Evolutionary conservation across 805 yeast genomes (phyloP), one percentile per base, ranked within the genome.

Genomic region (Isabelozyma rhagii): DNA sequence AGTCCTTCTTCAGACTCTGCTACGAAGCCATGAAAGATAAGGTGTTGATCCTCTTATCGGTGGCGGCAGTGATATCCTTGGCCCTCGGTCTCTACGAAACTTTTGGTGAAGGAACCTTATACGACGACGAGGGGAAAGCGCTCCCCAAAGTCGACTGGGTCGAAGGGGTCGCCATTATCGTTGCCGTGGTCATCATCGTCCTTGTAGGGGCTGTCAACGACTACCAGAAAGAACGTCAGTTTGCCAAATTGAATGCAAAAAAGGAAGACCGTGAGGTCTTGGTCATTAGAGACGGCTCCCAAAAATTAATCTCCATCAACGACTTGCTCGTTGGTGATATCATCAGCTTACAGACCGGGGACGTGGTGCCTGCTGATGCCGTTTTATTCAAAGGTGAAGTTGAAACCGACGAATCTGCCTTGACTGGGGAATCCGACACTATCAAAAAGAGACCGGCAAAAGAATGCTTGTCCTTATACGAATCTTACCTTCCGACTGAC

Each of bases 81-180:
- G 93, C 96, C 0, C 71, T 94, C 45, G 99, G 99, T 0, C 75
- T 94, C 7, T 94, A 94, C 65, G 96, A 94, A 68, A 84, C 96
- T 1, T 87, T 91, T 71, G 97, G 96, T 41, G 88, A 87, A 55
- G 91, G 86, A 0, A 76, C 89, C 0, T 83, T 82, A 61, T 80
- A 80, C 58, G 97, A 93, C 65, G 83, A 80, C 5, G 89, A 89
- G 55, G 96, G 97, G 27, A 76, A 82, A 18, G 75, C 82, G 17
- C 66, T 83, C 48, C 97, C 97, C 14, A 81, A 84, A 59, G 96
- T 94, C 31, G 97, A 93, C 60, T 94, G 98, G 97, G 97, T 96
- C 44, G 99, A 94, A 74, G 99, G 99, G 58, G 96, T 92, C 39
- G 99, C 99, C 40, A 94, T 94, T 63, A 81, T 94, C 57, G 87